Conservation (phyloP, 176 grass and related monocot genomes). For the Coix lacrymajobi region DNA sequence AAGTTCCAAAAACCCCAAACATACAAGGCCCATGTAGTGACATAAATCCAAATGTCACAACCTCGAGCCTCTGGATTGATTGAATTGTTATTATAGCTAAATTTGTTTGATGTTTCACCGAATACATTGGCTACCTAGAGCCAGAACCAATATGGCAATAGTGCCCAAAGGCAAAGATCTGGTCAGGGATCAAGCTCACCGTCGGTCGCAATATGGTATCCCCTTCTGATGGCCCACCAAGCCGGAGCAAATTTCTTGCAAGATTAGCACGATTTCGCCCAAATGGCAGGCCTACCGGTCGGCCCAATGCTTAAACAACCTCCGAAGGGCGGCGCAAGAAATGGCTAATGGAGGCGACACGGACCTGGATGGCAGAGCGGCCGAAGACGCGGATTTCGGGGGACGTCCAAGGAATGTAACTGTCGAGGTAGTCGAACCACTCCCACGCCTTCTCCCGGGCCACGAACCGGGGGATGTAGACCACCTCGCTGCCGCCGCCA, state of each 20-base stretch:
- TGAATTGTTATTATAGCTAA: not conserved
- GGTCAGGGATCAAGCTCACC: not conserved
- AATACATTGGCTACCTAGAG: not conserved
- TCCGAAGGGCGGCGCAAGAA: not conserved
- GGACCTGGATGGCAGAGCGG: slow-evolving; percentile 50
- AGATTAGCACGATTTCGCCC: not conserved
- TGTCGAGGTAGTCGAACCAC: slow-evolving; percentile 70
- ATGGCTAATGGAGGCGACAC: not conserved
- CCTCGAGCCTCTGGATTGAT: not conserved
- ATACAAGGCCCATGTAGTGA: not conserved
- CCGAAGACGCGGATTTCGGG: slow-evolving; percentile 71
- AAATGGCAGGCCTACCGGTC: not conserved
- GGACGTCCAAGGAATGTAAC: slow-evolving; percentile 57
- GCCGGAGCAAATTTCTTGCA: not conserved
- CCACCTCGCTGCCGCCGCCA: slow-evolving; percentile 67
- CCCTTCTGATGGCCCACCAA: not conserved
- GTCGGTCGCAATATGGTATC: not conserved
- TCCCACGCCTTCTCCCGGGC: slow-evolving; percentile 57
- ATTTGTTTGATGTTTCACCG: not conserved
- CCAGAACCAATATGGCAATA: not conserved
- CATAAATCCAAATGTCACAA: not conserved
- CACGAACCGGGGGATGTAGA: slow-evolving; percentile 59
- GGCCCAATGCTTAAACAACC: not conserved
- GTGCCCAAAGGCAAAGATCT: not conserved
- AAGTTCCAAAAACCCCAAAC: not conserved